These are phyloP conservation scores for Calonectria pauciramosa DNA, from an alignment of 2,329 filamentous ascomycete species.

Conservation along the genomic window DNA sequence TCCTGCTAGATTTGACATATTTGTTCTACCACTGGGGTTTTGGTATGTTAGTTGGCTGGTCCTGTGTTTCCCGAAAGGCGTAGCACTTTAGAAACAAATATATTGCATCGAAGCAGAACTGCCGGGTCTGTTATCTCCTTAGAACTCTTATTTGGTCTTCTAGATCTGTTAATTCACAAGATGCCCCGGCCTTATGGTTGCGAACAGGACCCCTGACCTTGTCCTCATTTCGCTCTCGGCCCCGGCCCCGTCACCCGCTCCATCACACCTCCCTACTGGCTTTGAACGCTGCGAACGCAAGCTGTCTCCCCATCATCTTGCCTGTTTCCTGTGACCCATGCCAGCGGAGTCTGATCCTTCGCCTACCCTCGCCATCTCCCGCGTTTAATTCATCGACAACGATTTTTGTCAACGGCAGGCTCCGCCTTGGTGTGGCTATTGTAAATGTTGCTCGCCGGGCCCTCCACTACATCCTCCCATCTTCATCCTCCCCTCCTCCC, in stretches of 20 bases:
- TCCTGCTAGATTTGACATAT: background rate
- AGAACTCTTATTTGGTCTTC: conserved; percentile 30
- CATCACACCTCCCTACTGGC: conserved; percentile 45
- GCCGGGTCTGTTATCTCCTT: conserved; percentile 39
- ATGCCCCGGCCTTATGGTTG: conserved; percentile 46
- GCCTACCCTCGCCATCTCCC: conserved; percentile 41
- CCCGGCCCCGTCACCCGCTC: conserved; percentile 47
- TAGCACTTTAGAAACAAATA: background rate
- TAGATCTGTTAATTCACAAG: conserved; percentile 44
- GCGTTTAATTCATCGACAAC: conserved; percentile 45
- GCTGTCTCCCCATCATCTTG: conserved; percentile 44
- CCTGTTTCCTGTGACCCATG: conserved; percentile 38
- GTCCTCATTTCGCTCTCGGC: conserved; percentile 47
- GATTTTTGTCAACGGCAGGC: conserved; percentile 40
- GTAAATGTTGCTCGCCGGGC: conserved; percentile 25
- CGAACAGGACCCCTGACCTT: conserved; percentile 41
- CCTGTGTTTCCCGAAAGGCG: background rate
- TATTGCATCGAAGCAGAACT: conserved; percentile 30
- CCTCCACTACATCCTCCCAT: conserved; percentile 30
- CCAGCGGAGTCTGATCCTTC: conserved; percentile 47
- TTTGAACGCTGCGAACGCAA: conserved; percentile 38
- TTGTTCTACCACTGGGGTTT: background rate
- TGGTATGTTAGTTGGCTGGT: background rate
- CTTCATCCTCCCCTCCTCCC: conserved; percentile 11
- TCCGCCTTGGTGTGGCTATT: conserved; percentile 41